Conservation (phyloP, 371 early-diverging fungal genomes). For the Capniomyces stellatus region DNA sequence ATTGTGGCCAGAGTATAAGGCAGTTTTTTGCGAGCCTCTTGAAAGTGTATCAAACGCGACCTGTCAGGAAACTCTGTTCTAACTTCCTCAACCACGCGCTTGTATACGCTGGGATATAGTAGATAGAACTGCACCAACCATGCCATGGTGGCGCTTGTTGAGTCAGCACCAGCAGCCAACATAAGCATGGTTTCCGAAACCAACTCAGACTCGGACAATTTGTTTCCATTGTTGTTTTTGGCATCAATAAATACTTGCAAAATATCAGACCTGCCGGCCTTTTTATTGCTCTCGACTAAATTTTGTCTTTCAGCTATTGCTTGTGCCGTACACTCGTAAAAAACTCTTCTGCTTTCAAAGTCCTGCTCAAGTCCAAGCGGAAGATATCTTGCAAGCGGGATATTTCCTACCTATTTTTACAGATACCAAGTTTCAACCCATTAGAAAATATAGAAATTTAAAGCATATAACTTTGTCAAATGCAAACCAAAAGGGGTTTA, state of each 20-base stretch:
- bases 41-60: neutral
- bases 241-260: conserved; percentile 19
- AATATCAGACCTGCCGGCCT: conserved; percentile 7
- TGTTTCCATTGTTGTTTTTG: conserved; percentile 5
- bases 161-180: conserved; percentile 18
- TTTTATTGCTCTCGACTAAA: neutral
- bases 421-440: neutral
- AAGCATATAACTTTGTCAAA: neutral
- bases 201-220: conserved; percentile 8
- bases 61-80: conserved; percentile 5
- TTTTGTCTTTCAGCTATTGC: too few species aligned
- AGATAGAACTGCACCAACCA: conserved; percentile 7
- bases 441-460: neutral
- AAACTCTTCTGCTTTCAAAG: neutral
- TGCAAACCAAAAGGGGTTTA: neutral
- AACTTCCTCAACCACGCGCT: conserved; percentile 4
- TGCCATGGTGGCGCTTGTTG: conserved; percentile 7
- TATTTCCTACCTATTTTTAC: neutral
- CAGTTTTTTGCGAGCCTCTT: conserved; percentile 2
- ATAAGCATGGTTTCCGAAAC: conserved; percentile 12
- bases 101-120: conserved; percentile 6
- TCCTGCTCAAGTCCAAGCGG: neutral
- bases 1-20: conserved; percentile 23
- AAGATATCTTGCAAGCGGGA: neutral
- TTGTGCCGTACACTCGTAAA: neutral